Conservation (phyloP, 768 basidiomycete species). For the Termitomyces sp. region DNA sequence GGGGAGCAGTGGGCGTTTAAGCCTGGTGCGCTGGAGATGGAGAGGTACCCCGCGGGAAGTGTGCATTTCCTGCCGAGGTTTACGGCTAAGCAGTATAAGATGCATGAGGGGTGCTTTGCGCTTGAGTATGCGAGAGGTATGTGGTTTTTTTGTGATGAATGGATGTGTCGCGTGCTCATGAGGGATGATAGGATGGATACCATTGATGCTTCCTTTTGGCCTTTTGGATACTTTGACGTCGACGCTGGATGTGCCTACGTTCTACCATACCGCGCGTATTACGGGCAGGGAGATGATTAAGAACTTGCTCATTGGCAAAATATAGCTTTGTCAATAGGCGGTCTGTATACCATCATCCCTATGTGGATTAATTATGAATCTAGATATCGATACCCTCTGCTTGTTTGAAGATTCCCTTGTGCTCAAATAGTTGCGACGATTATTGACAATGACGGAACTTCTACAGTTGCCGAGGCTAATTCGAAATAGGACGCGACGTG, state of each 20-base stretch:
- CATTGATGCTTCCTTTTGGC: constrained; percentile 94
- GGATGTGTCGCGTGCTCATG: not conserved
- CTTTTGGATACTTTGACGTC: constrained; percentile 83
- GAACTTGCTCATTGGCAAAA: constrained; percentile 86
- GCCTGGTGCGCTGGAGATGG: constrained; percentile 80
- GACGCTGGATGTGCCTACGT: constrained; percentile 82
- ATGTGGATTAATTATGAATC: too few species aligned
- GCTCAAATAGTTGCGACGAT: too few species aligned
- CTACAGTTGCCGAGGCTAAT: too few species aligned
- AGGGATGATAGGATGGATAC: constrained; percentile 86
- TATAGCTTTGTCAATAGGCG: constrained; percentile 41
- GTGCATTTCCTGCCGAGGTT: constrained; percentile 86
- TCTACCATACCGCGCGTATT: constrained; percentile 75
- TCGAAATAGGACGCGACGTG: too few species aligned
- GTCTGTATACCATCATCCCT: too few species aligned
- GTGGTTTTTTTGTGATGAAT: constrained; percentile 17
- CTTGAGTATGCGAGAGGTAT: constrained; percentile 91
- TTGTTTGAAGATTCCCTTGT: too few species aligned
- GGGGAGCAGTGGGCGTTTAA: constrained; percentile 95
- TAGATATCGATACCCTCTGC: too few species aligned
- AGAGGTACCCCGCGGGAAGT: constrained; percentile 80
- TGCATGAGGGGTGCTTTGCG: constrained; percentile 95
- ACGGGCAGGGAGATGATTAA: constrained; percentile 80
- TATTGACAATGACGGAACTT: too few species aligned
- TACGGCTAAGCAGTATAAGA: constrained; percentile 93